Conservation (phyloP, 495 filamentous ascomycete genomes). For the Tuber microsphaerosporum region DNA sequence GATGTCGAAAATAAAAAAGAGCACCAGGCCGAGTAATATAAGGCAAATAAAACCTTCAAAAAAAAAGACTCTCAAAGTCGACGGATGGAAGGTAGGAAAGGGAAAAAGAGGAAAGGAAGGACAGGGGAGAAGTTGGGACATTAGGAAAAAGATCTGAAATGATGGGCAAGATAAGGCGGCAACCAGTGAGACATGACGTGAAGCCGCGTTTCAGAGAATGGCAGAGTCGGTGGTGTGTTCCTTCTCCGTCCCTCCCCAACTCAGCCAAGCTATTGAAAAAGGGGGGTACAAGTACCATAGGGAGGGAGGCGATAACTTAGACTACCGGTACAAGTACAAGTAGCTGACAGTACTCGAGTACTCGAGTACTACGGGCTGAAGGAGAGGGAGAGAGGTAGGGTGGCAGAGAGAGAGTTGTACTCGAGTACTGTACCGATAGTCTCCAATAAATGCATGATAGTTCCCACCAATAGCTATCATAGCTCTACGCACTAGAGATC, state of each 20-base stretch:
- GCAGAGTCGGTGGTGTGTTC: background rate
- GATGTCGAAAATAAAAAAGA: background rate
- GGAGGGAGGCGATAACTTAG: too few species aligned
- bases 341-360: too few species aligned
- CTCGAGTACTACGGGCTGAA: background rate
- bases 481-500: background rate
- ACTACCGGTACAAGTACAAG: background rate
- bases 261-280: background rate
- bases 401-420: background rate
- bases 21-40: background rate
- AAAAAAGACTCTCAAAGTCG: slow-evolving; percentile 4
- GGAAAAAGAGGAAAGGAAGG: background rate
- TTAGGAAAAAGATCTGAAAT: background rate
- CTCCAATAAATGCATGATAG: background rate
- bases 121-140: background rate
- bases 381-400: background rate
- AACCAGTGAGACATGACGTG: background rate
- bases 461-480: background rate
- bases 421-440: background rate
- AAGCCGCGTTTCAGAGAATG: background rate
- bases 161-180: background rate
- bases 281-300: too few species aligned
- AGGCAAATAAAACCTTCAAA: background rate
- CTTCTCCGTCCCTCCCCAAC: background rate
- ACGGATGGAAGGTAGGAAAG: background rate